phyloP scores from a whole-genome alignment of 306 rosid species.

The Erythrophleum fordii region DNA sequence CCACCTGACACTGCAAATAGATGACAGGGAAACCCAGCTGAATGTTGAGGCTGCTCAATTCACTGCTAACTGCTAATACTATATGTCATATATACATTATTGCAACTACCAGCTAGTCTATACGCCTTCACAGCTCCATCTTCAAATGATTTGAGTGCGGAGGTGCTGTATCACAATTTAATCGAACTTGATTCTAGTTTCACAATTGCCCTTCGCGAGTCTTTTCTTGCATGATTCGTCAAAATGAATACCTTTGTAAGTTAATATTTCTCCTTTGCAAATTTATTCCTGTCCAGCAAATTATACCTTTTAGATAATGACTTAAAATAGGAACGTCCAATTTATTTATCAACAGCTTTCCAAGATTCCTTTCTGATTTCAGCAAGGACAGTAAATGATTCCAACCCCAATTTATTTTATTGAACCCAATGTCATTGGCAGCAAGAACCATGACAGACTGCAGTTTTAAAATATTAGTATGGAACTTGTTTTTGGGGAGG shows the following conservation, averaged over 20 bases:
- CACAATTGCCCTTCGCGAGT: not conserved
- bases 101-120: slow-evolving; percentile 64
- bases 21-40: slow-evolving; percentile 60
- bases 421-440: slow-evolving; percentile 19
- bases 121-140: slow-evolving; percentile 79
- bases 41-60: slow-evolving; percentile 52
- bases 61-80: slow-evolving; percentile 65
- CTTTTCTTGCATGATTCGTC: not conserved
- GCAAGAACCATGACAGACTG: slow-evolving; percentile 18
- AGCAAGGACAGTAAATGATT: slow-evolving; percentile 21
- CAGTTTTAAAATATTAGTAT: not conserved
- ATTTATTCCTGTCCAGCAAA: slow-evolving; percentile 5
- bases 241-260: not conserved
- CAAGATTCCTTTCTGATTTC: slow-evolving; percentile 19
- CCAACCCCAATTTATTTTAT: not conserved
- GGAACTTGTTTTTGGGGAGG: slow-evolving; percentile 15
- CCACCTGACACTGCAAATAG: slow-evolving; percentile 58
- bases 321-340: slow-evolving; percentile 1
- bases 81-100: slow-evolving; percentile 62
- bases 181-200: slow-evolving; percentile 20
- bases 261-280: not conserved
- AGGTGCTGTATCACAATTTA: slow-evolving; percentile 61
- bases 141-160: slow-evolving; percentile 83
- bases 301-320: not conserved
- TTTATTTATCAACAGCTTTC: slow-evolving; percentile 25